phyloP scores from a whole-genome alignment of 306 rosid species.

The Parietaria judaica region DNA sequence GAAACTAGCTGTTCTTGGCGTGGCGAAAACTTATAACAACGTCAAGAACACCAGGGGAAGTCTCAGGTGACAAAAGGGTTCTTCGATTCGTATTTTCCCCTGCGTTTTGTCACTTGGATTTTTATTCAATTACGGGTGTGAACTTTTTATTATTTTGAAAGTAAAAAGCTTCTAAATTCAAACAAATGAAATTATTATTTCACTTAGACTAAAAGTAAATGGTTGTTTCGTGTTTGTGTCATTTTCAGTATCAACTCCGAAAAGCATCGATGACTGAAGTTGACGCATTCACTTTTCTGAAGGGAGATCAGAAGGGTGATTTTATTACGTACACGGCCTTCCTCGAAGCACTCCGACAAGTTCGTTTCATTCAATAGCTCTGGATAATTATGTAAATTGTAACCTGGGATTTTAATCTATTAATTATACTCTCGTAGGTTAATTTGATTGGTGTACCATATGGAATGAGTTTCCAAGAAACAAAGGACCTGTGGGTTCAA shows the following conservation, averaged over 20 bases:
- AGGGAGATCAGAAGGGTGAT: slow-evolving; percentile 54
- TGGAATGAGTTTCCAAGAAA: slow-evolving; percentile 70
- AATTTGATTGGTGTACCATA: slow-evolving; percentile 52
- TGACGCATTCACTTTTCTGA: slow-evolving; percentile 71
- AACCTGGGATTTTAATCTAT: slow-evolving; percentile 15
- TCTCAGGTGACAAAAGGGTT: slow-evolving; percentile 12
- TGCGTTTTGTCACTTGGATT: not conserved
- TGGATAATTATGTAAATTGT: not conserved
- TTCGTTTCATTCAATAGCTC: slow-evolving; percentile 19
- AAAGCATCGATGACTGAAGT: slow-evolving; percentile 70
- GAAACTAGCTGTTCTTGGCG: slow-evolving; percentile 6
- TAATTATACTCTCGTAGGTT: slow-evolving; percentile 38
- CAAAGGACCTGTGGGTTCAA: slow-evolving; percentile 73
- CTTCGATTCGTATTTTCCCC: not conserved
- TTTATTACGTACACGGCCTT: slow-evolving; percentile 54
- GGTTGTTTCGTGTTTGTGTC: not conserved
- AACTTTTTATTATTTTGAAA: not conserved
- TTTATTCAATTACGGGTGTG: not conserved
- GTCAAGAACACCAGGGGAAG: not conserved
- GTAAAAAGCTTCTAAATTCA: too few species aligned
- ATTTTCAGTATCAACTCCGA: slow-evolving; percentile 55
- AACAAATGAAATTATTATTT: not conserved
- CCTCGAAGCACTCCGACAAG: slow-evolving; percentile 68
- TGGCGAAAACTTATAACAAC: slow-evolving; percentile 1
- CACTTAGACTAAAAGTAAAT: not conserved